Evolutionary conservation across 192 early-diverging fungal species (phyloP).

Genomic region (Coemansia sp.): DNA sequence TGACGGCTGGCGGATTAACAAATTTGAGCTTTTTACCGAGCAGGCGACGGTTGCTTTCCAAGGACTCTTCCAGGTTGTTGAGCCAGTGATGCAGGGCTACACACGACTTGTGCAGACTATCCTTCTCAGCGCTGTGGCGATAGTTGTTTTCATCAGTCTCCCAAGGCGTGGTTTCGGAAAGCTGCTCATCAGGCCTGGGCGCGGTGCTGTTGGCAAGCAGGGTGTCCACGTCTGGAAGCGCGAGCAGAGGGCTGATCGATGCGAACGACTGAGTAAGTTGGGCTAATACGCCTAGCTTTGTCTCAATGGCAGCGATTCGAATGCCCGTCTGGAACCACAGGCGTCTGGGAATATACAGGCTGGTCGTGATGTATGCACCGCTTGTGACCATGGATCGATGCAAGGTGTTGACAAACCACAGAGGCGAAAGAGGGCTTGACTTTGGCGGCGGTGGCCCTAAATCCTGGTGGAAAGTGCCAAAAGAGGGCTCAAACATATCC

Average conservation of each 20-base stretch:
- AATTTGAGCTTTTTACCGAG: constrained; percentile 54
- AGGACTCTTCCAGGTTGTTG: constrained; percentile 45
- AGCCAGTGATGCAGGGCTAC: constrained; percentile 55
- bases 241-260: constrained; percentile 34
- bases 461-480: constrained; percentile 50
- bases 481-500: constrained; percentile 54
- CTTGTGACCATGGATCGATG: constrained; percentile 47
- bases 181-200: constrained; percentile 18
- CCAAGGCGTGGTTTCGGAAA: constrained; percentile 44
- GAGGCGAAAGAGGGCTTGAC: constrained; percentile 43
- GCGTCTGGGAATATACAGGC: constrained; percentile 51
- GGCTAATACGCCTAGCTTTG: constrained; percentile 49
- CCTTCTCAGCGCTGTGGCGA: constrained; percentile 27
- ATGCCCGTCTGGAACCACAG: constrained; percentile 56
- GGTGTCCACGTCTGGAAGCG: constrained; percentile 33
- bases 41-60: constrained; percentile 47
- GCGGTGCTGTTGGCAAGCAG: constrained; percentile 15
- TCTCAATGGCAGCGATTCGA: constrained; percentile 53
- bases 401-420: constrained; percentile 55
- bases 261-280: constrained; percentile 48
- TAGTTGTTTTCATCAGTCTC: constrained; percentile 33
- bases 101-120: constrained; percentile 49
- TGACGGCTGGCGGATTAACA: constrained; percentile 17
- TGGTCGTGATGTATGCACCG: constrained; percentile 49
- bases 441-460: constrained; percentile 48